Percentiles rank a stretch among this genome's conserved stretches.
phyloP scores from a whole-genome alignment of 768 basidiomycete genomes.

The Podaxis sp. region DNA sequence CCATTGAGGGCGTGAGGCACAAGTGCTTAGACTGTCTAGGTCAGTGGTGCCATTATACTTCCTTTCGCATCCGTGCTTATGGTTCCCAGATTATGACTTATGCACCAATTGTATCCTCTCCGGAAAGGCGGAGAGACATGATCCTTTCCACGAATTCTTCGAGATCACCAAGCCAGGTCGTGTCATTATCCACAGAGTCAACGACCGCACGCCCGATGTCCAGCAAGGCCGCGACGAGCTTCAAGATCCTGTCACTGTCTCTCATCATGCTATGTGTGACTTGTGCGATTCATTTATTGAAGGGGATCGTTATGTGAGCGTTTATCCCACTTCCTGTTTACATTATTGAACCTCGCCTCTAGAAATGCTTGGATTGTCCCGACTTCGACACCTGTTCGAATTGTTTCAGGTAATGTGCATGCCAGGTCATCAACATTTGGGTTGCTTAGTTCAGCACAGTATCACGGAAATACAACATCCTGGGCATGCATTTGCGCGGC shows the following conservation, averaged over 20 bases:
- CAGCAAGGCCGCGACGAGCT: neutral
- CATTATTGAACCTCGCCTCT: neutral
- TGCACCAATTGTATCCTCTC: constrained; percentile 56
- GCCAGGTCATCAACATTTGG: neutral
- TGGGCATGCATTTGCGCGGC: constrained; percentile 66
- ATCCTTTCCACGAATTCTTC: constrained; percentile 70
- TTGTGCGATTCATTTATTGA: constrained; percentile 70
- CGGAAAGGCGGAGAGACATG: constrained; percentile 52
- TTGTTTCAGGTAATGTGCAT: constrained; percentile 58
- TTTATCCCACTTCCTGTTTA: neutral
- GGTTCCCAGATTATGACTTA: constrained; percentile 63
- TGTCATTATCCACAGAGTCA: constrained; percentile 63
- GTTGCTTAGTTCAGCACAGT: constrained; percentile 28
- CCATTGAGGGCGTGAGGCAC: constrained; percentile 66
- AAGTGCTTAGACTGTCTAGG: constrained; percentile 80
- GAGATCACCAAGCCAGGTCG: constrained; percentile 65
- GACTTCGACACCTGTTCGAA: constrained; percentile 76
- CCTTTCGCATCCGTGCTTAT: neutral
- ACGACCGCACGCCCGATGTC: constrained; percentile 21
- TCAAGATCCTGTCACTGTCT: constrained; percentile 23
- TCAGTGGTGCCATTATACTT: constrained; percentile 29
- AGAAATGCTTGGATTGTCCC: constrained; percentile 84
- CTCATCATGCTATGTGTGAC: constrained; percentile 72
- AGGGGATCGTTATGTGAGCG: constrained; percentile 72
- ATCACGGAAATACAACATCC: constrained; percentile 79